These are phyloP conservation scores for Apiosordaria backusii DNA, from an alignment of 495 filamentous ascomycete species.

Conservation along the genomic window DNA sequence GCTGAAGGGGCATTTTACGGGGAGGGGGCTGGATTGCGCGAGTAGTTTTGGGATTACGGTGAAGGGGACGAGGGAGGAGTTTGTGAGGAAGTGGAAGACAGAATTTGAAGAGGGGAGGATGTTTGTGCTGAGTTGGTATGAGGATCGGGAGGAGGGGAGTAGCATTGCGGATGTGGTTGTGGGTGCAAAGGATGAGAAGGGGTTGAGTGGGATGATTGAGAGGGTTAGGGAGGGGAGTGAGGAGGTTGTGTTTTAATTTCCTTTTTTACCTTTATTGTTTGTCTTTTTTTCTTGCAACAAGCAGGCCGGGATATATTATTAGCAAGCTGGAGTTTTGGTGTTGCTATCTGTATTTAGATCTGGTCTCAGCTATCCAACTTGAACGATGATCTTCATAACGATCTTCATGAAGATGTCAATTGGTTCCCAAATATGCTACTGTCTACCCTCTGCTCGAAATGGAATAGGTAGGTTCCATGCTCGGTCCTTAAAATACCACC, in stretches of 20 bases:
- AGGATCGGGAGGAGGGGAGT: constrained; percentile 18
- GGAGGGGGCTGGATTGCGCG: constrained; percentile 25
- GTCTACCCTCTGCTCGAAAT: neutral
- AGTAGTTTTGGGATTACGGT: constrained; percentile 24
- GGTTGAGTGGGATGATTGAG: constrained; percentile 21
- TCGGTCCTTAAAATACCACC: constrained; percentile 9
- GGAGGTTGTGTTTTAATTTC: constrained; percentile 20
- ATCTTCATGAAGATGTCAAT: too few relatives aligned
- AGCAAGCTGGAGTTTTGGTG: neutral
- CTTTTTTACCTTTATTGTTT: neutral
- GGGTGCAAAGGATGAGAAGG: constrained; percentile 23
- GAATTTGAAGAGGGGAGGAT: constrained; percentile 25
- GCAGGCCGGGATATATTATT: neutral
- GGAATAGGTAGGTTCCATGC: neutral
- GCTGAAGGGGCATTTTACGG: constrained; percentile 25
- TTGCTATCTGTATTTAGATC: too few relatives aligned
- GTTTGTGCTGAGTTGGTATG: constrained; percentile 31
- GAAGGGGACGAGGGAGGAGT: constrained; percentile 16
- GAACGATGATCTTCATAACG: neutral
- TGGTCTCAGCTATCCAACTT: neutral
- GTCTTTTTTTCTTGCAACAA: neutral
- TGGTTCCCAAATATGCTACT: neutral
- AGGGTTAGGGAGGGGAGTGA: constrained; percentile 22
- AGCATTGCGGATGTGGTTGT: constrained; percentile 32
- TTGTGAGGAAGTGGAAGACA: constrained; percentile 22